Evolutionary conservation across 345 rosid genomes (phyloP).

Genomic region (Nephelium lappaceum): DNA sequence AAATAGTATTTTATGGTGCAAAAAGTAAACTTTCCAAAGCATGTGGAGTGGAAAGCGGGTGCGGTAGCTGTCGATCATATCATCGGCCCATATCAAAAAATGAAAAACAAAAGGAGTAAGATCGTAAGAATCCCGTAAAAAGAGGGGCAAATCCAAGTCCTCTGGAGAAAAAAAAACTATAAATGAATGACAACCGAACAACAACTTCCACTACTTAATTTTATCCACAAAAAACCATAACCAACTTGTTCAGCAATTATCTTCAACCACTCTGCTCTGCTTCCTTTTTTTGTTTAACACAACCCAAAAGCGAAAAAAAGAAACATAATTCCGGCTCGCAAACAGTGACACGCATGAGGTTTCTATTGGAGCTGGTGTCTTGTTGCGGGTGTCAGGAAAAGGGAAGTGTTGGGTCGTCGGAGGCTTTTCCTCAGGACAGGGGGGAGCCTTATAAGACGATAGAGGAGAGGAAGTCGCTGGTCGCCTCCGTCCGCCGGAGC

Average conservation of each 20-base stretch:
- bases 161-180: background rate
- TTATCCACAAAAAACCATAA: background rate
- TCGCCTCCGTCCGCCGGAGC: constrained; percentile 4
- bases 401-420: background rate
- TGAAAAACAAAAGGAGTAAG: background rate
- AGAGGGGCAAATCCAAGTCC: background rate
- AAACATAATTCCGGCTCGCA: background rate
- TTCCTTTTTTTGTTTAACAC: background rate
- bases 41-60: background rate
- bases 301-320: background rate
- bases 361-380: constrained; percentile 50
- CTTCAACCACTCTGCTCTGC: background rate
- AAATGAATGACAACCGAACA: background rate
- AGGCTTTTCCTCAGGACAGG: background rate
- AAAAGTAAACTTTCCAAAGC: background rate
- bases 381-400: constrained; percentile 38
- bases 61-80: background rate
- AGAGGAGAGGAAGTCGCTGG: constrained; percentile 35
- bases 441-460: constrained; percentile 2
- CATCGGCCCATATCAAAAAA: background rate
- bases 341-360: constrained; percentile 40
- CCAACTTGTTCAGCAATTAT: background rate
- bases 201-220: background rate
- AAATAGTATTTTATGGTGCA: too few relatives aligned
- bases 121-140: background rate